phyloP scores from a whole-genome alignment of 768 basidiomycete species.

The Mycena vitilis region DNA sequence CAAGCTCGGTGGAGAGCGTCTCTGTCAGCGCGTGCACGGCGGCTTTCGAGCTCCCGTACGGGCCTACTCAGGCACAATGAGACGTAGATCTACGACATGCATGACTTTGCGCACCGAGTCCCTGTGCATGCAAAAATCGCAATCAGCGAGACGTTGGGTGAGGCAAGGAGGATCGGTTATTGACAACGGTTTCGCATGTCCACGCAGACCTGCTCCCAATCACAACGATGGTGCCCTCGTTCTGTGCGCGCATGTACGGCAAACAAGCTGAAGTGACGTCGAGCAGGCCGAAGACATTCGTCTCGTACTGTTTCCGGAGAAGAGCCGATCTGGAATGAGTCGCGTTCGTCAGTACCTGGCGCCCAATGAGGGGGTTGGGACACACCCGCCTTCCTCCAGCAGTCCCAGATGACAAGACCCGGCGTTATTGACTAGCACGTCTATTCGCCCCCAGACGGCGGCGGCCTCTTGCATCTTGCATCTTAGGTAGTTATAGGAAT shows the following conservation, averaged over 20 bases:
- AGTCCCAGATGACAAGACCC: conserved; percentile 57
- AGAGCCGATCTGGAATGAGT: conserved; percentile 40
- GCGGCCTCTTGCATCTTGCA: conserved; percentile 56
- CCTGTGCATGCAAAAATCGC: conserved; percentile 44
- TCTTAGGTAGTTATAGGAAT: too few relatives aligned
- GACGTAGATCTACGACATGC: not conserved
- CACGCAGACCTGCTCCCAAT: conserved; percentile 69
- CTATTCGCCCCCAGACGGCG: conserved; percentile 61
- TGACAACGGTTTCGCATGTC: conserved; percentile 57
- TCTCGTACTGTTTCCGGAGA: conserved; percentile 57
- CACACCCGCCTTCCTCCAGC: conserved; percentile 70
- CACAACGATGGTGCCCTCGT: conserved; percentile 57
- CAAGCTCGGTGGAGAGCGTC: too few relatives aligned
- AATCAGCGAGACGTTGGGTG: not conserved
- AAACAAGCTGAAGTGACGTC: conserved; percentile 65
- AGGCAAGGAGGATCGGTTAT: conserved; percentile 32
- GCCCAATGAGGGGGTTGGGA: not conserved
- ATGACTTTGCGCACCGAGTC: conserved; percentile 43
- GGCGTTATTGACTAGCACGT: conserved; percentile 76
- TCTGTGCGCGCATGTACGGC: conserved; percentile 62
- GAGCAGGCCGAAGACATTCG: conserved; percentile 63
- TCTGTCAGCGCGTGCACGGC: conserved; percentile 71
- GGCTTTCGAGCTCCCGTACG: conserved; percentile 69
- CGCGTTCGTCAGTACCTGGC: conserved; percentile 9
- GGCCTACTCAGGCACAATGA: conserved; percentile 42